phyloP scores from a whole-genome alignment of 2,329 filamentous ascomycete species.

The Claviceps paspali region DNA sequence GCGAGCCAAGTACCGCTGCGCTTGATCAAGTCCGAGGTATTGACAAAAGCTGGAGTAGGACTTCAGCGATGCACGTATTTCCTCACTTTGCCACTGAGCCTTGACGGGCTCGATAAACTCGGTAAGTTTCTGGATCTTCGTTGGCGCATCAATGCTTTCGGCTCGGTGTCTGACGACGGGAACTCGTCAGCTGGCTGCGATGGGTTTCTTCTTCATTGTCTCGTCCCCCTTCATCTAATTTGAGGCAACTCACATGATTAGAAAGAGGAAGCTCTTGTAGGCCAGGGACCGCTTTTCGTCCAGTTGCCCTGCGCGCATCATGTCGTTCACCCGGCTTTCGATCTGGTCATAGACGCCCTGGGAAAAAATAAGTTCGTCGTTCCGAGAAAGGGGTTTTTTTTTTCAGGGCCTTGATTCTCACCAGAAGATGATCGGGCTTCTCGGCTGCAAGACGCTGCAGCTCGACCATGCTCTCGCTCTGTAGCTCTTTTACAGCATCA shows the following conservation, averaged over 20 bases:
- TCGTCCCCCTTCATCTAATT: neutral
- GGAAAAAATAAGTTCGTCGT: neutral
- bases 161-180: constrained; percentile 61
- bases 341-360: constrained; percentile 76
- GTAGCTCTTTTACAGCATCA: constrained; percentile 79
- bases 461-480: constrained; percentile 72
- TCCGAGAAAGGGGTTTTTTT: neutral
- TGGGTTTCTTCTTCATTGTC: neutral
- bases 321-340: constrained; percentile 66
- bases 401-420: constrained; percentile 22
- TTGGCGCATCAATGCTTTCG: constrained; percentile 52
- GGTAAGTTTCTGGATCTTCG: constrained; percentile 56
- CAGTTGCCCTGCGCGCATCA: constrained; percentile 54
- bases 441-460: constrained; percentile 76
- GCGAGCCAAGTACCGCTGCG: constrained; percentile 62
- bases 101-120: constrained; percentile 73
- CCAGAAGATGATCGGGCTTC: constrained; percentile 79
- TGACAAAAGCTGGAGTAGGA: constrained; percentile 68
- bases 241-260: constrained; percentile 52
- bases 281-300: constrained; percentile 78
- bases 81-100: constrained; percentile 60
- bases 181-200: neutral
- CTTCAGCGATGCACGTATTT: constrained; percentile 52
- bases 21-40: constrained; percentile 62
- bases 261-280: constrained; percentile 81